phyloP scores from a whole-genome alignment of 2,329 filamentous ascomycete genomes.

The Aspergillus brunneoviolaceus region DNA sequence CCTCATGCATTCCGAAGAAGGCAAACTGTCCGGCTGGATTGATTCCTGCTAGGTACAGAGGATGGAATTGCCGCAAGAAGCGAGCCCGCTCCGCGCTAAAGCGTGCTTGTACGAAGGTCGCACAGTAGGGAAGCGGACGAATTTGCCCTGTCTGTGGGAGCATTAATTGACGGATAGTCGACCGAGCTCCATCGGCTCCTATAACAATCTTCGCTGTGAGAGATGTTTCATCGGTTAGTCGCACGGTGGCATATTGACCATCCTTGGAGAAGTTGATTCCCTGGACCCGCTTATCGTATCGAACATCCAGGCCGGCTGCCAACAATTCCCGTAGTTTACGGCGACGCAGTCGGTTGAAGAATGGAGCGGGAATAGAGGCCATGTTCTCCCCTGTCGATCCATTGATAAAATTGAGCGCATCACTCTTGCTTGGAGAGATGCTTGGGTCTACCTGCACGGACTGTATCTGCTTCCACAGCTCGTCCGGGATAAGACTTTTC shows the following conservation, averaged over 20 bases:
- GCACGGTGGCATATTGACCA: slow-evolving; percentile 16
- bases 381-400: slow-evolving; percentile 27
- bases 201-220: slow-evolving; percentile 23
- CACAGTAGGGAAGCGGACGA: slow-evolving; percentile 44
- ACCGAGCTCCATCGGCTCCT: slow-evolving; percentile 29
- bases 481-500: slow-evolving; percentile 22
- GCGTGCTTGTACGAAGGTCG: slow-evolving; percentile 47
- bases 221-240: slow-evolving; percentile 20
- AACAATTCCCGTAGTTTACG: slow-evolving; percentile 30
- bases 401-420: slow-evolving; percentile 26
- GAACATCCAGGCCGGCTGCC: slow-evolving; percentile 26
- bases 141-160: slow-evolving; percentile 31
- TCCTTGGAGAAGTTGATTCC: slow-evolving; percentile 18
- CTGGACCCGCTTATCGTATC: slow-evolving; percentile 23
- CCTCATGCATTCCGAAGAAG: slow-evolving; percentile 44
- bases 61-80: slow-evolving; percentile 46
- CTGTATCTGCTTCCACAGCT: slow-evolving; percentile 28
- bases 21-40: slow-evolving; percentile 48
- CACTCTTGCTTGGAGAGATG: slow-evolving; percentile 22
- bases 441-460: slow-evolving; percentile 30
- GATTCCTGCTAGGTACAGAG: slow-evolving; percentile 44
- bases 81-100: slow-evolving; percentile 46
- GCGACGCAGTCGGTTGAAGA: slow-evolving; percentile 30
- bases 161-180: slow-evolving; percentile 25
- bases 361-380: slow-evolving; percentile 26